Base-by-base conservation (phyloP, 345 rosid species). In the Bruguiera sexangula region DNA sequence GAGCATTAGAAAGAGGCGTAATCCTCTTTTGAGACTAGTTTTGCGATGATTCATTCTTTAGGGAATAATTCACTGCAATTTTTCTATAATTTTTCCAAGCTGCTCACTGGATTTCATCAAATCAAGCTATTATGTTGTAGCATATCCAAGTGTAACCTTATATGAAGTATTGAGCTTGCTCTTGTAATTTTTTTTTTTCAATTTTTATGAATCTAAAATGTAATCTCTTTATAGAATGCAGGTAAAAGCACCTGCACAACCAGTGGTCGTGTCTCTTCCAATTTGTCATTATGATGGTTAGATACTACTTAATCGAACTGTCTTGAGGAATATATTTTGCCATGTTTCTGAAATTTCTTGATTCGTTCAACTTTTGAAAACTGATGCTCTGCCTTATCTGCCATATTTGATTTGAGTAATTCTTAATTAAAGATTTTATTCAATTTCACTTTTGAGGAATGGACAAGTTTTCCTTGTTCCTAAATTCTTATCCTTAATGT, bases 271-370 rank as follows among this genome's bases (percentile, higher is more conserved):
- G 64, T 88, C 97, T 68, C 80, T 94, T 74, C 98, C 97, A 43
- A 72, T 91, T 63, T 89, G 96, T 78, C 97, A 94, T 82, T 88
- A 88, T 75, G 98, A 89, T 74, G 97, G 97, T 94, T 74, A 78
- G 91, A 59, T 64, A 66, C 80, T 55, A 4, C 8, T 62, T 61
- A 39, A 60, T 52, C 61, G 60, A 8, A 43, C 30, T 65, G 16
- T 29, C 54, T 74, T 62, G 11, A 70, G 39, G 60, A 29, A 39
- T 62, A 36, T 61, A 37, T 66, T 15, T 77, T 20, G 13, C 37
- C 26, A 55, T 6, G 10, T 60, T 63, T 69, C 20, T 54, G 37
- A 66, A 67, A 63, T 19, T 48, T 24, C 13, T 24, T 24, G 29
- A 43, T 43, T 13, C 3, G 16, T 43, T 11, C 50, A 43, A 43